Conservation (phyloP, 805 yeast species). For the Priceomyces haplophilus region DNA sequence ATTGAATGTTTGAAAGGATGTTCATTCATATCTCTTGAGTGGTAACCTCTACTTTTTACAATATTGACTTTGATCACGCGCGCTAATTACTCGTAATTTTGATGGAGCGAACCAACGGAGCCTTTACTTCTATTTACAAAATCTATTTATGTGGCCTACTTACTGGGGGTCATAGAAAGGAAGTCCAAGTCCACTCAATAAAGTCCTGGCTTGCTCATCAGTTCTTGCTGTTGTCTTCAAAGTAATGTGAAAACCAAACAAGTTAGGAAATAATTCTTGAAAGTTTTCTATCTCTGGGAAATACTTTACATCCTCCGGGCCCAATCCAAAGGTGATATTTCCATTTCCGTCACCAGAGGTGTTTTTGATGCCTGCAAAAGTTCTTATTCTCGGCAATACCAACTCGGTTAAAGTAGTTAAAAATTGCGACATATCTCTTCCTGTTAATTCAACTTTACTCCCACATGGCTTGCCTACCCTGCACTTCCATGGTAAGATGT, state of each 20-base stretch:
- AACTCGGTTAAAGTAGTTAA: constrained; percentile 82
- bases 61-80: no score
- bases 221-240: constrained; percentile 86
- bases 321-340: constrained; percentile 79
- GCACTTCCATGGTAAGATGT: constrained; percentile 81
- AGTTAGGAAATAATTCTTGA: constrained; percentile 83
- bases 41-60: no score
- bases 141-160: background rate
- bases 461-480: constrained; percentile 91
- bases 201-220: constrained; percentile 83
- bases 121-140: constrained; percentile 6
- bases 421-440: constrained; percentile 83
- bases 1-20: constrained; percentile 29
- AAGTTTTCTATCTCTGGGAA: constrained; percentile 94
- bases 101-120: background rate
- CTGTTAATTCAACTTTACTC: constrained; percentile 73
- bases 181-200: constrained; percentile 76
- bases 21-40: constrained; percentile 2
- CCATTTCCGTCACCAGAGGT: constrained; percentile 83
- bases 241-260: constrained; percentile 82
- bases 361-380: constrained; percentile 74
- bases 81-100: no score
- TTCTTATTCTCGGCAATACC: constrained; percentile 89
- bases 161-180: constrained; percentile 51
- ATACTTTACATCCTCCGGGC: constrained; percentile 67